phyloP scores from a whole-genome alignment of 148 eudicot genomes.

The Diospyros kaki region DNA sequence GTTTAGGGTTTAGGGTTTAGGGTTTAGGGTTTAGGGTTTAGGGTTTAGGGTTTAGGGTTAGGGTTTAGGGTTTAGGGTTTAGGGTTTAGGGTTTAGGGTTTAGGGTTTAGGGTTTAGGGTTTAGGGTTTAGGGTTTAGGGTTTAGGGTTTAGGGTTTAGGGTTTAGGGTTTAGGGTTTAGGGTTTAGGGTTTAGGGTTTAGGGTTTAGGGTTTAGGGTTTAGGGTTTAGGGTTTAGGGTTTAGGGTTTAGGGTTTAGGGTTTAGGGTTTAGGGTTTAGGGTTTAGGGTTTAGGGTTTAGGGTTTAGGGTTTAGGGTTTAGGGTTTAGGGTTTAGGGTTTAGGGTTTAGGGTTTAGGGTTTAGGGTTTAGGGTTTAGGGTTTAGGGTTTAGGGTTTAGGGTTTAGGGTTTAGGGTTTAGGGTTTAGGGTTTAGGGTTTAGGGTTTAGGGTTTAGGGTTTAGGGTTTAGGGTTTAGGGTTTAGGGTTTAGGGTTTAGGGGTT shows the following conservation, averaged over 20 bases:
- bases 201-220: conserved; percentile 21
- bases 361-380: conserved; percentile 19
- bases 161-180: conserved; percentile 28
- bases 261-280: conserved; percentile 29
- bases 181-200: conserved; percentile 15
- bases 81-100: conserved; percentile 20
- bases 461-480: conserved; percentile 7
- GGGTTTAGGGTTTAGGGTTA: conserved; percentile 30
- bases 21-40: conserved; percentile 29
- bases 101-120: no score
- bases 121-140: no score
- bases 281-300: conserved; percentile 29
- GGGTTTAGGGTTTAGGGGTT: conserved; percentile 13
- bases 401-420: conserved; percentile 13
- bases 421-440: conserved; percentile 9
- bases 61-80: conserved; percentile 24
- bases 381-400: conserved; percentile 14
- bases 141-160: no score
- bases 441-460: no score
- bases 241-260: conserved; percentile 5
- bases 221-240: conserved; percentile 24
- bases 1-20: conserved; percentile 28
- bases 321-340: conserved; percentile 16
- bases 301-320: conserved; percentile 28
- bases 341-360: conserved; percentile 19